Percentiles rank a stretch among this genome's conserved stretches.
These are phyloP conservation scores for Leccinum incarnatum DNA, from an alignment of 768 basidiomycete species.

Conservation along the genomic window DNA sequence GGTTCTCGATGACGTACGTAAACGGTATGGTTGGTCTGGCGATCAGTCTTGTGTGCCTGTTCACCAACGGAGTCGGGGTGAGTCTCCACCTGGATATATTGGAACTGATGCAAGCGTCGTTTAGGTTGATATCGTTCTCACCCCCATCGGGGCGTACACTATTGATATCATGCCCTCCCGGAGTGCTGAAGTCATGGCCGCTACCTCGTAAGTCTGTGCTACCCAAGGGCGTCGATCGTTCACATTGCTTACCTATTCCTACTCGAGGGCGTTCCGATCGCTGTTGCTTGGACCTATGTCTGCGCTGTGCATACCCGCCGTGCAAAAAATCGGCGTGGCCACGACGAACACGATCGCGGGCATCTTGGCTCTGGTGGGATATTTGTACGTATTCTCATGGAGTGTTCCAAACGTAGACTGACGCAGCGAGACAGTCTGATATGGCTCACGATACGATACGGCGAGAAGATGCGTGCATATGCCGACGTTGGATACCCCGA, in stretches of 20 bases:
- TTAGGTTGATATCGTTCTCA: conserved; percentile 56
- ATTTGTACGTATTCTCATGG: conserved; percentile 40
- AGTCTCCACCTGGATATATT: conserved; percentile 11
- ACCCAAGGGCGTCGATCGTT: background rate
- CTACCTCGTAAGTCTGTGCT: conserved; percentile 44
- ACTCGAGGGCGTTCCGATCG: conserved; percentile 20
- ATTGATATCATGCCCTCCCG: conserved; percentile 59
- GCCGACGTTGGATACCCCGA: conserved; percentile 54
- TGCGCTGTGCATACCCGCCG: conserved; percentile 35
- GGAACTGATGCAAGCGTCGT: background rate
- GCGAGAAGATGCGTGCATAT: conserved; percentile 53
- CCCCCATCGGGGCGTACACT: conserved; percentile 53
- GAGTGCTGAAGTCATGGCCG: conserved; percentile 66
- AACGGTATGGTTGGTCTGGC: conserved; percentile 47
- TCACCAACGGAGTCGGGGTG: conserved; percentile 65
- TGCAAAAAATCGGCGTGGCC: conserved; percentile 51
- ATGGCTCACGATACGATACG: conserved; percentile 54
- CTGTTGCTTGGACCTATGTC: conserved; percentile 15
- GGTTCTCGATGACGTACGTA: conserved; percentile 51
- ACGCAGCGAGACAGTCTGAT: conserved; percentile 40
- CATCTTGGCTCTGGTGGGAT: conserved; percentile 47
- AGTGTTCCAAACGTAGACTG: background rate
- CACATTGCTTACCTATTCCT: background rate
- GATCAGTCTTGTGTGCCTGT: conserved; percentile 53
- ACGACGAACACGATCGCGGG: conserved; percentile 48